Evolutionary conservation across 2,329 filamentous ascomycete species (phyloP).

Genomic region (Diaporthe sp.): DNA sequence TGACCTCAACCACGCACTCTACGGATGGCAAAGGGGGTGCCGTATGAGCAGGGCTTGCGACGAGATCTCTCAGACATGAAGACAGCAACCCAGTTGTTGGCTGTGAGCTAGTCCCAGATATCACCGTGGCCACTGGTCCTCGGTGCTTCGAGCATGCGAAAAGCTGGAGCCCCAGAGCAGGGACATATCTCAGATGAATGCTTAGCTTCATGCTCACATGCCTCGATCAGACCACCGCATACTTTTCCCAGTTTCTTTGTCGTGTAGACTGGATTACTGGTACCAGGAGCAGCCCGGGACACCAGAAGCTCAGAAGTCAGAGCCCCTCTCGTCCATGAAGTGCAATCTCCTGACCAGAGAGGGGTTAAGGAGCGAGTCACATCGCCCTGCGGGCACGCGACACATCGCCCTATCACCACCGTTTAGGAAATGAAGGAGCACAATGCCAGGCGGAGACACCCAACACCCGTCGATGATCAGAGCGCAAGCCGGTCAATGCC

Average conservation of each 20-base stretch:
- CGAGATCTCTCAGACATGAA: background rate
- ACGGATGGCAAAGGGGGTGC: background rate
- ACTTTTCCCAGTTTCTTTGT: background rate
- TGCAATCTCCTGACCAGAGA: background rate
- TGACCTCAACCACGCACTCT: background rate
- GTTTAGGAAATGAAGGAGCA: slow-evolving; percentile 7
- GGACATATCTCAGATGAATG: background rate
- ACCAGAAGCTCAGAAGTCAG: background rate
- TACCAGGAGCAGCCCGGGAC: background rate
- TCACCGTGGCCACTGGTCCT: background rate
- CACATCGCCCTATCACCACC: background rate
- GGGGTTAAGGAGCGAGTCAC: background rate
- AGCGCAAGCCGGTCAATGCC: background rate
- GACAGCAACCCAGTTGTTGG: background rate
- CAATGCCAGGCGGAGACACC: background rate
- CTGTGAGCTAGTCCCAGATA: background rate
- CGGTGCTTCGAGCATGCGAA: background rate
- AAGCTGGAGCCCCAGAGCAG: too few species aligned
- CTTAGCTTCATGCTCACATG: background rate
- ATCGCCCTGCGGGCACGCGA: background rate
- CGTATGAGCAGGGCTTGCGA: background rate
- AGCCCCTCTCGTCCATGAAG: background rate
- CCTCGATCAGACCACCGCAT: background rate
- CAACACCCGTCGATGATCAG: background rate
- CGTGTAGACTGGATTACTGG: background rate